Evolutionary conservation across 257 asterid genomes (phyloP).

Genomic region (Pogostemon cablin): DNA sequence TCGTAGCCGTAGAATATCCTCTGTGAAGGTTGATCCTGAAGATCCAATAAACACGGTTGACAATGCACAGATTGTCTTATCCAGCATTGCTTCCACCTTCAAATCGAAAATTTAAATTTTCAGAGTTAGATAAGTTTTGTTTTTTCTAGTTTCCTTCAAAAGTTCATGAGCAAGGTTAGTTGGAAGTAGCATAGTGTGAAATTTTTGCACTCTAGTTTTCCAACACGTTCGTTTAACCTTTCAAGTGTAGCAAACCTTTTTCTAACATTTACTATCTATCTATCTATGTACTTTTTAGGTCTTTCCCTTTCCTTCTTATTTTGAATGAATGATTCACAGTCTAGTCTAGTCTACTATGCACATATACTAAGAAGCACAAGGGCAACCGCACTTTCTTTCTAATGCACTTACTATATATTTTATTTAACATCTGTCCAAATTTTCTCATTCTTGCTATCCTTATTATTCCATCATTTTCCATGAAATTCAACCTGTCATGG

Average conservation of each 20-base stretch:
- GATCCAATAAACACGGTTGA: conserved; percentile 88
- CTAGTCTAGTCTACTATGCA: background rate
- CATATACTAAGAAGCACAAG: background rate
- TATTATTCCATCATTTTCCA: background rate
- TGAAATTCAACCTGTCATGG: background rate
- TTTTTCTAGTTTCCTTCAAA: background rate
- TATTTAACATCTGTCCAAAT: background rate
- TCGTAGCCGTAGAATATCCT: conserved; percentile 88
- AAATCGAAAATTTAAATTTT: conserved; percentile 23
- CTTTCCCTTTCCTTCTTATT: background rate
- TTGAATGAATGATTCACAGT: background rate
- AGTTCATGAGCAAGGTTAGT: background rate
- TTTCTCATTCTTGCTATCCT: background rate
- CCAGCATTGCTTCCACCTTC: conserved; percentile 99
- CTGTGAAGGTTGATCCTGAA: conserved; percentile 94
- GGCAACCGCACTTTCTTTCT: background rate
- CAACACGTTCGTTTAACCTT: background rate
- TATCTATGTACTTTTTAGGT: background rate
- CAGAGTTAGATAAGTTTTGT: conserved; percentile 12
- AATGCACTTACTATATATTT: background rate
- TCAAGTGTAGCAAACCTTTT: background rate
- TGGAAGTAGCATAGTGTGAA: background rate
- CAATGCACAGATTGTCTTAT: conserved; percentile 90
- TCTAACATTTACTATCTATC: background rate
- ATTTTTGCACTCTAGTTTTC: no score